A percentile compares a stretch with the other conserved stretches of the same genome.
Evolutionary conservation across 352 stramenopile genomes (phyloP).

Genomic region (Pythium myriotylum): DNA sequence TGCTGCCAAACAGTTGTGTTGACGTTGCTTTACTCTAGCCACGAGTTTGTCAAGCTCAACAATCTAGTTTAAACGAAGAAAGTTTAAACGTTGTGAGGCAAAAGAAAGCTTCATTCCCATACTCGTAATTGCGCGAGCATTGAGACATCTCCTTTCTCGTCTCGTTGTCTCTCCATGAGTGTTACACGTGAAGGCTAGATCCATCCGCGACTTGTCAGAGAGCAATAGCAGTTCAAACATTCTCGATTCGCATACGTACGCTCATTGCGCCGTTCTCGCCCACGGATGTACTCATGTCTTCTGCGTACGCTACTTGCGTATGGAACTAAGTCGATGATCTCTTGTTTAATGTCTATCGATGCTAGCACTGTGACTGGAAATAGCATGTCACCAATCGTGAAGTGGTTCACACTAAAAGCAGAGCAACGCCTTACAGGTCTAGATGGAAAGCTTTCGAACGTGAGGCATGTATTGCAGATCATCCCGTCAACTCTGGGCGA

Average conservation of each 20-base stretch:
- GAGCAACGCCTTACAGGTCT: not conserved
- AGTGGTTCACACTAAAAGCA: not conserved
- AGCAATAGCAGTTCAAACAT: too few relatives aligned
- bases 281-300: conserved; percentile 11
- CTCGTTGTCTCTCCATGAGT: conserved; percentile 69
- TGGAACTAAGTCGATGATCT: too few relatives aligned
- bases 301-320: too few relatives aligned
- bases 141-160: conserved; percentile 70
- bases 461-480: not conserved
- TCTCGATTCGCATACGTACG: conserved; percentile 34
- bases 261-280: conserved; percentile 42
- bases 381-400: not conserved
- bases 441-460: not conserved
- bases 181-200: conserved; percentile 51
- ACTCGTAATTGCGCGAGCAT: conserved; percentile 77
- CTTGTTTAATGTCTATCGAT: too few relatives aligned
- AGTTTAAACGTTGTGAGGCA: not conserved
- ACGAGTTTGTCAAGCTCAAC: conserved; percentile 75
- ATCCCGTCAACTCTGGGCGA: not conserved
- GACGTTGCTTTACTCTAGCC: conserved; percentile 63
- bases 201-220: not conserved
- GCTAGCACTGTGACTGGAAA: too few relatives aligned
- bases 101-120: not conserved
- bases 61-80: conserved; percentile 40
- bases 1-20: conserved; percentile 53